These are phyloP conservation scores for Pichia inconspicua DNA, from an alignment of 1,139 yeast genomes.

Conservation along the genomic window DNA sequence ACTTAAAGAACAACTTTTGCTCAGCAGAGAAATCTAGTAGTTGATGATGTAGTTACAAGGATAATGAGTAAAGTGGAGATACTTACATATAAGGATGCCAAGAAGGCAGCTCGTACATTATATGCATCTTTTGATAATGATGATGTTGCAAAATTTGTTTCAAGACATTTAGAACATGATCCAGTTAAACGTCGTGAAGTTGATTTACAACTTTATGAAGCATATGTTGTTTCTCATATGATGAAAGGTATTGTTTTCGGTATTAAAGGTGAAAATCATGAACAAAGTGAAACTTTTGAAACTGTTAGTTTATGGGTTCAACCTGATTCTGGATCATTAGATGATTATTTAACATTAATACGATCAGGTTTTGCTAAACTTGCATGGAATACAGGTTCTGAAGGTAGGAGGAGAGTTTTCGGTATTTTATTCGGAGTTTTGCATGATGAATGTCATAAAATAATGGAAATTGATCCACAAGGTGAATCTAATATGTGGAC, in stretches of 20 bases:
- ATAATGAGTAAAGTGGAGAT: conserved; percentile 22
- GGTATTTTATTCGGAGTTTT: conserved; percentile 50
- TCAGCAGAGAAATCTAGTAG: too few species aligned
- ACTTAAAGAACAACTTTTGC: neutral
- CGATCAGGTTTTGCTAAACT: conserved; percentile 51
- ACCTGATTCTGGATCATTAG: conserved; percentile 42
- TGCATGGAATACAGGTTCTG: conserved; percentile 43
- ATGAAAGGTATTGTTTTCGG: conserved; percentile 50
- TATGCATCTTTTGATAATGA: conserved; percentile 46
- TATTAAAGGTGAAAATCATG: conserved; percentile 28
- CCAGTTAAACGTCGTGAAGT: conserved; percentile 32
- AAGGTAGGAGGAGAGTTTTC: conserved; percentile 49
- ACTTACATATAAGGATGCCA: conserved; percentile 37
- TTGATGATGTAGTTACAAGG: neutral
- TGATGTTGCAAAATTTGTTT: conserved; percentile 42
- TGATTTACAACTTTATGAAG: conserved; percentile 45
- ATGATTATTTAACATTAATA: conserved; percentile 43
- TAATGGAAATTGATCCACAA: conserved; percentile 24
- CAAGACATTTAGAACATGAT: conserved; percentile 36
- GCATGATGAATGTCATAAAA: conserved; percentile 37
- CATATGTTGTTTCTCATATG: conserved; percentile 51
- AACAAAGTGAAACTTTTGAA: conserved; percentile 39
- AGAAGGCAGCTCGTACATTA: conserved; percentile 49
- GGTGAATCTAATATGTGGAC: conserved; percentile 39
- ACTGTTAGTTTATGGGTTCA: conserved; percentile 58